Conservation (phyloP, 257 asterid genomes). For the Solanum paucissectum region DNA sequence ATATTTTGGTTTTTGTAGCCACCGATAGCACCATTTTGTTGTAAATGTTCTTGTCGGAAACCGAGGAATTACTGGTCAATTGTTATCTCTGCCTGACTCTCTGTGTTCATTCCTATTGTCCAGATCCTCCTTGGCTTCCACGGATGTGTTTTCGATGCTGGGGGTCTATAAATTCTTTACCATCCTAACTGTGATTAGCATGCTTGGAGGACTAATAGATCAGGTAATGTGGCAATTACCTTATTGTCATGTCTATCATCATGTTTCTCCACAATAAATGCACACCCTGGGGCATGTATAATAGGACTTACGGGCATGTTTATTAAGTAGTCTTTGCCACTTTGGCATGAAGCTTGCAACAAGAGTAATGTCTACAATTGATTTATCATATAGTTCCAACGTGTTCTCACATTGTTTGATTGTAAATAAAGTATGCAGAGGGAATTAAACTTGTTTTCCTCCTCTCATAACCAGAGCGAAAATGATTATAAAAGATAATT, state of each 20-base stretch:
- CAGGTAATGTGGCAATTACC: background rate
- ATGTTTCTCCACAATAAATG: background rate
- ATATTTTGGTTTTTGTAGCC: constrained; percentile 17
- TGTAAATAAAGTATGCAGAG: background rate
- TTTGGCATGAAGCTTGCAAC: background rate
- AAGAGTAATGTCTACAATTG: background rate
- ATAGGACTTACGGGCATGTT: background rate
- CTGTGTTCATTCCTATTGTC: constrained; percentile 57
- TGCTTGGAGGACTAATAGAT: background rate
- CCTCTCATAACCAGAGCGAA: background rate
- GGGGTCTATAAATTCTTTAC: constrained; percentile 26
- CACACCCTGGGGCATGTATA: background rate
- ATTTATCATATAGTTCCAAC: background rate
- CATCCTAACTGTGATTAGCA: background rate
- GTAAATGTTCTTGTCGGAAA: constrained; percentile 46
- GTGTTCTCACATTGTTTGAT: background rate
- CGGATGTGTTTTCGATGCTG: constrained; percentile 61
- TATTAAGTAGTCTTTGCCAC: background rate
- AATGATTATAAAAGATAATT: background rate
- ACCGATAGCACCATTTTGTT: constrained; percentile 32
- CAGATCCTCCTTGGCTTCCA: constrained; percentile 75
- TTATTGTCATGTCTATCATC: background rate
- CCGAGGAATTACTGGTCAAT: constrained; percentile 57
- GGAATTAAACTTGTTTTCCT: background rate
- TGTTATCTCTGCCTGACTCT: constrained; percentile 43